These are phyloP conservation scores for Kazachstania bromeliacearum DNA, from an alignment of 805 yeast genomes.

Conservation along the genomic window DNA sequence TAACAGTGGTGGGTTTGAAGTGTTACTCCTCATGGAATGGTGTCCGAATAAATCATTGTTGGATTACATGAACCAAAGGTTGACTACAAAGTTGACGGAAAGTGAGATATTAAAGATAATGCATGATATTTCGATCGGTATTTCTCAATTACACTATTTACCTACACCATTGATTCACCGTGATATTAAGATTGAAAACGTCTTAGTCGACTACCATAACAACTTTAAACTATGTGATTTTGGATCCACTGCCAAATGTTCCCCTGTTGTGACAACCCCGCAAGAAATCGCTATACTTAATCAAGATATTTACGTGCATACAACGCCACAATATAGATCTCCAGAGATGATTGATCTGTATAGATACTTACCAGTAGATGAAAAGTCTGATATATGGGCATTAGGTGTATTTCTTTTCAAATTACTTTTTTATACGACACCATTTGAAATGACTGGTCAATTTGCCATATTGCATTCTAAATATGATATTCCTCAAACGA, in stretches of 20 bases:
- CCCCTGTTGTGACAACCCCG: constrained; percentile 61
- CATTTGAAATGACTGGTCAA: constrained; percentile 79
- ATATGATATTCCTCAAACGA: constrained; percentile 70
- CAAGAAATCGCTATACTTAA: constrained; percentile 63
- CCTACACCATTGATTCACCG: constrained; percentile 71
- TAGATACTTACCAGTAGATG: constrained; percentile 76
- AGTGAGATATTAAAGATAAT: constrained; percentile 72
- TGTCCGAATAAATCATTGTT: constrained; percentile 81
- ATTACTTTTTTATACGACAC: constrained; percentile 86
- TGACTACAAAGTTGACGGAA: constrained; percentile 69
- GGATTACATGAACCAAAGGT: constrained; percentile 82
- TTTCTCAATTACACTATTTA: constrained; percentile 74
- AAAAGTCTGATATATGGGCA: constrained; percentile 95
- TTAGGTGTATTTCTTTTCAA: constrained; percentile 86
- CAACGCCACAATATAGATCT: constrained; percentile 91
- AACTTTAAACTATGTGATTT: constrained; percentile 85
- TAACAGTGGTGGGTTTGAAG: constrained; percentile 57
- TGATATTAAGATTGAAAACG: constrained; percentile 92
- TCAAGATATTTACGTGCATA: constrained; percentile 78
- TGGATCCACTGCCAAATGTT: constrained; percentile 61
- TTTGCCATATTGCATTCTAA: constrained; percentile 79
- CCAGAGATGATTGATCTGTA: constrained; percentile 95
- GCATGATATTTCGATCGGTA: constrained; percentile 70
- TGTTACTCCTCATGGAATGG: constrained; percentile 82
- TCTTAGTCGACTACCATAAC: constrained; percentile 60